Evolutionary conservation across 148 eudicot species (phyloP), one percentile per base, ranked within the genome.

Genomic region (Chenopodium berlandieri): DNA sequence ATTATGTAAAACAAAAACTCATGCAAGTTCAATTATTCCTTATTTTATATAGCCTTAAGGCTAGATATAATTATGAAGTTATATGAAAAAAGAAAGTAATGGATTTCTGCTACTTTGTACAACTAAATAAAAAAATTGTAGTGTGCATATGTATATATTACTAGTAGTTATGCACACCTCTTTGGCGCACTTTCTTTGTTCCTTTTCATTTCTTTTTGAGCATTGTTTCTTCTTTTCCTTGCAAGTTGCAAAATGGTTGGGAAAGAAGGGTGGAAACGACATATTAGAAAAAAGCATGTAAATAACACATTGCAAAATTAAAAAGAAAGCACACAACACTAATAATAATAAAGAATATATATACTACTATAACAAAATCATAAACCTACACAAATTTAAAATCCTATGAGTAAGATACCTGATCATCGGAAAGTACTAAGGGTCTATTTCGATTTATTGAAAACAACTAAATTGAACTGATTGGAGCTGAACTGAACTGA

Each of bases 171-270:
- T 34, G 13, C 63, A 23, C 37, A 13, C 62, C 62, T 72, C 14
- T 16, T 16, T 72, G 22, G 34, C 20, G 32, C 76, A 67, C 79
- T 75, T 11, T 60, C 31, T 69, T 58, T 65, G 78, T 71, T 52
- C 71, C 74, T 56, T 50, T 23, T 8, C 46, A 48, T 27, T 16
- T 65, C 47, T 67, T 75, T 74, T 71, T 62, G 46, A 64, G 71
- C 67, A 73, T 56, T 75, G 86, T 83, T 58, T 75, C 71, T 37
- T 79, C 62, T 68, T 83, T 79, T 31, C 19, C 58, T 67, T 69
- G 74, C 77, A 83, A 78, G 40, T 83, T 79, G 82, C 81, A 65
- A 25, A 72, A 82, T 77, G 73, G 75, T 83, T 65, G 64, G 48
- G 27, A 44, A 46, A 40, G 58, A 63, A 70, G 66, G 50, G 48